Evolutionary conservation across 2,329 filamentous ascomycete genomes (phyloP).

Genomic region (Aspergillus japonicus): DNA sequence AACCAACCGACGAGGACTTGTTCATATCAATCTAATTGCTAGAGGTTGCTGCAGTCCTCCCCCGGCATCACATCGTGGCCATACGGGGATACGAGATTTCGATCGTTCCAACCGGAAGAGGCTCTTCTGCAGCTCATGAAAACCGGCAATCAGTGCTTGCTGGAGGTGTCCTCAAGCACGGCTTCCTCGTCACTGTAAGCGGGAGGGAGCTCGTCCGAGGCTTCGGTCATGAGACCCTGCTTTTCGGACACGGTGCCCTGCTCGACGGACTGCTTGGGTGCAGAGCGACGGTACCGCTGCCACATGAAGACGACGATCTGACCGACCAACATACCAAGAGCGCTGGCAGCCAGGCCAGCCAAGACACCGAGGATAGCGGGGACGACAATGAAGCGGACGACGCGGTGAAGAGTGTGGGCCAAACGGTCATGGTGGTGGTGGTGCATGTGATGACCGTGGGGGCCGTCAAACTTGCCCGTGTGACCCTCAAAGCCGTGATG

Average conservation of each 20-base stretch:
- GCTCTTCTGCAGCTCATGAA: neutral
- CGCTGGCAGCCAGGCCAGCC: constrained; percentile 46
- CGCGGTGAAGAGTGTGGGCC: constrained; percentile 39
- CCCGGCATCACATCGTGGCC: neutral
- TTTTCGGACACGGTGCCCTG: constrained; percentile 44
- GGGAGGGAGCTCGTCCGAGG: constrained; percentile 35
- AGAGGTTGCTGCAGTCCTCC: neutral
- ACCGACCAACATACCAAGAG: constrained; percentile 49
- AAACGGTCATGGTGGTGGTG: constrained; percentile 36
- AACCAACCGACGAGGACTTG: neutral
- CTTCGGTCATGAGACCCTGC: constrained; percentile 39
- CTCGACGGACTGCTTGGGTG: constrained; percentile 31
- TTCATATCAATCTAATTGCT: neutral
- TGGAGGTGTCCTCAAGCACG: constrained; percentile 23
- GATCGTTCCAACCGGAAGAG: neutral
- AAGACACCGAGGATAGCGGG: constrained; percentile 48
- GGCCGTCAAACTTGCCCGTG: constrained; percentile 11
- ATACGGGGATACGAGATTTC: neutral
- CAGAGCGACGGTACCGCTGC: constrained; percentile 40
- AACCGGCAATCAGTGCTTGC: constrained; percentile 31
- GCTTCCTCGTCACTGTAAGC: constrained; percentile 37
- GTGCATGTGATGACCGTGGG: constrained; percentile 32
- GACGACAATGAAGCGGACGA: constrained; percentile 46
- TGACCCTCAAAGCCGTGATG: constrained; percentile 10
- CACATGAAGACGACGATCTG: constrained; percentile 48